phyloP scores from a whole-genome alignment of 768 basidiomycete genomes.

The Tubosaeta sp. region DNA sequence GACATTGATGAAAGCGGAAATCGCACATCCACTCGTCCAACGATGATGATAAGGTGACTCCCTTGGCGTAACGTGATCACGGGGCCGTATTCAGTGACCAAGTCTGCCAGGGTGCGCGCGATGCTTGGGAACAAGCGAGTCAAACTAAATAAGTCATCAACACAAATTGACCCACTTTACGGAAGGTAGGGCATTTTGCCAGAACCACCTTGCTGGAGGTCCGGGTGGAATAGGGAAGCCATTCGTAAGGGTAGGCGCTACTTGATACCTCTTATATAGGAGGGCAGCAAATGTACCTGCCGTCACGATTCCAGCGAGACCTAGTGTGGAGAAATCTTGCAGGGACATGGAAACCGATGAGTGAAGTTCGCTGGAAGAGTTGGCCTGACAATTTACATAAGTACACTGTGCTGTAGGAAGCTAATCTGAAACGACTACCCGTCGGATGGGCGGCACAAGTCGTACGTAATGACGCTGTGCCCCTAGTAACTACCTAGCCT shows the following conservation, averaged over 20 bases:
- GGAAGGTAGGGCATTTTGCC: constrained; percentile 18
- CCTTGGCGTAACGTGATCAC: constrained; percentile 53
- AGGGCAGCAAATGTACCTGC: background rate
- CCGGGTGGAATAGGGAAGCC: constrained; percentile 23
- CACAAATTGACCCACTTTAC: constrained; percentile 10
- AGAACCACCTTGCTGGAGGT: constrained; percentile 23
- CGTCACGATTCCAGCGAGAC: constrained; percentile 3
- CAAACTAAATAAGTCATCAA: background rate
- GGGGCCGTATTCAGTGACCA: constrained; percentile 55
- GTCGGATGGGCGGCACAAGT: too few species aligned
- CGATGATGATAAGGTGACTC: constrained; percentile 13
- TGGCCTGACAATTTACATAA: too few species aligned
- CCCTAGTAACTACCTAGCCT: too few species aligned
- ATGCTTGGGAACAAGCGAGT: background rate
- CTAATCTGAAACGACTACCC: too few species aligned
- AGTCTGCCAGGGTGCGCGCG: constrained; percentile 40
- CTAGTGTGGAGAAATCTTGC: background rate
- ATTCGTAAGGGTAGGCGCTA: background rate
- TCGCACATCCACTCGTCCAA: constrained; percentile 21
- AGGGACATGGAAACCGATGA: too few species aligned
- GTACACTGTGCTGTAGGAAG: too few species aligned
- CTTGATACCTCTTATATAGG: constrained; percentile 2
- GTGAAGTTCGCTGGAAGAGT: too few species aligned
- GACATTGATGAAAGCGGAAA: background rate
- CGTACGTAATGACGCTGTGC: too few species aligned